A percentile compares a stretch with the other conserved stretches of the same genome.
Evolutionary conservation across 2,329 filamentous ascomycete species (phyloP).

Genomic region (Trichoderma harzianum): DNA sequence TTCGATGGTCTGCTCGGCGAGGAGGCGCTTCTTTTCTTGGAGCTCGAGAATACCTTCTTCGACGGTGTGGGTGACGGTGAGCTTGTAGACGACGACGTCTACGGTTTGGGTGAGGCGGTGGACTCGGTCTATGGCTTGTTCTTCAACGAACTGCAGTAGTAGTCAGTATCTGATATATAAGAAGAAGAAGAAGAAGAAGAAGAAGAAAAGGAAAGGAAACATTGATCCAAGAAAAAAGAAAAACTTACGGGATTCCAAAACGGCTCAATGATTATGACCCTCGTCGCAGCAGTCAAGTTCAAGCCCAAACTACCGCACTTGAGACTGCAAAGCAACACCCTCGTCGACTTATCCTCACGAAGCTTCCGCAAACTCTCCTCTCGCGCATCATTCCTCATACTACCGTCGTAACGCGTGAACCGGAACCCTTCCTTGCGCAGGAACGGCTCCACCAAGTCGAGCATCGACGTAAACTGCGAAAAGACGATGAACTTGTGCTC

Average conservation of each 20-base stretch:
- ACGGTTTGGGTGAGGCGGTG: slow-evolving; percentile 96
- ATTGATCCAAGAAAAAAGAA: background rate
- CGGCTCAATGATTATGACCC: slow-evolving; percentile 92
- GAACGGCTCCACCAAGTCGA: slow-evolving; percentile 93
- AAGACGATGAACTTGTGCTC: slow-evolving; percentile 98
- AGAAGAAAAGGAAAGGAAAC: background rate
- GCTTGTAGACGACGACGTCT: slow-evolving; percentile 91
- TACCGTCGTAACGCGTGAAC: slow-evolving; percentile 88
- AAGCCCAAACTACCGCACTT: slow-evolving; percentile 91
- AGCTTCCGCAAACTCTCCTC: slow-evolving; percentile 80
- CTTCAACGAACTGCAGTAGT: slow-evolving; percentile 77
- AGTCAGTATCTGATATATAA: background rate
- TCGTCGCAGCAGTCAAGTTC: slow-evolving; percentile 88
- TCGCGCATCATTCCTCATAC: slow-evolving; percentile 89
- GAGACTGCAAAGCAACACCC: slow-evolving; percentile 86
- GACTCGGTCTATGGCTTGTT: slow-evolving; percentile 97
- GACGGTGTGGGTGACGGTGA: slow-evolving; percentile 81
- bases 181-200: too few species aligned
- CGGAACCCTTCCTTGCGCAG: slow-evolving; percentile 69
- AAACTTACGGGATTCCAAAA: slow-evolving; percentile 89
- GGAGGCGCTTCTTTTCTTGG: slow-evolving; percentile 86
- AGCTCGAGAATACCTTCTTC: slow-evolving; percentile 93
- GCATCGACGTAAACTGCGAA: slow-evolving; percentile 97
- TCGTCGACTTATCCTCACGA: slow-evolving; percentile 68
- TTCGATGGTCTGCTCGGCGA: slow-evolving; percentile 91